These are phyloP conservation scores for Dictyostelium intermedium DNA, from an alignment of 78 protist genomes.

Conservation along the genomic window DNA sequence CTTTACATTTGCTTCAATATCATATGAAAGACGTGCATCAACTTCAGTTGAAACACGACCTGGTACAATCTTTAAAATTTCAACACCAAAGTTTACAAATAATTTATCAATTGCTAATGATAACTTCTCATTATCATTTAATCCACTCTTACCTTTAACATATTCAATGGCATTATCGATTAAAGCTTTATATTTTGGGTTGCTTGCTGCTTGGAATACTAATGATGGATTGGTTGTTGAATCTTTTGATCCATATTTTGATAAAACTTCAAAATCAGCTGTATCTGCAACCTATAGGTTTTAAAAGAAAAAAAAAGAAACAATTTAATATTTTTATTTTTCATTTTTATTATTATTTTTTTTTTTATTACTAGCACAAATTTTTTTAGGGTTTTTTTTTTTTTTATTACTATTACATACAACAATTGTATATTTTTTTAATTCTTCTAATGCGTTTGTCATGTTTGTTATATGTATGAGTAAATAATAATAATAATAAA, in stretches of 20 bases:
- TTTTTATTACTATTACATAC: background rate
- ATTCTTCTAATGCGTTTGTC: constrained; percentile 71
- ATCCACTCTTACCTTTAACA: constrained; percentile 51
- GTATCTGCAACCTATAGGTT: constrained; percentile 96
- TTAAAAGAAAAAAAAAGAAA: constrained; percentile 91
- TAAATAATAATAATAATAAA: background rate
- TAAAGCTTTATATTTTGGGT: constrained; percentile 82
- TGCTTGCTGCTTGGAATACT: constrained; percentile 87
- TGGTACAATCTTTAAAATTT: constrained; percentile 97
- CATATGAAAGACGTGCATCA: constrained; percentile 96
- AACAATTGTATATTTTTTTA: constrained; percentile 35
- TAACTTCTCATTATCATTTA: constrained; percentile 34
- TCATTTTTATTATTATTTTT: constrained; percentile 42
- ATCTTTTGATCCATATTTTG: constrained; percentile 91
- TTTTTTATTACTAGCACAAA: constrained; percentile 92
- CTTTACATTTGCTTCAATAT: constrained; percentile 89
- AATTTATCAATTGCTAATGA: constrained; percentile 83
- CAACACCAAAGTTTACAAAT: constrained; percentile 94
- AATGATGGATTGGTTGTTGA: constrained; percentile 99
- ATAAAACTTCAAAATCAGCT: constrained; percentile 91
- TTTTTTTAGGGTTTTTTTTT: background rate
- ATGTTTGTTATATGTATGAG: background rate
- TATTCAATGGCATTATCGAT: constrained; percentile 90
- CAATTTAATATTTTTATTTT: constrained; percentile 86
- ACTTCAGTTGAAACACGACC: constrained; percentile 97